These are phyloP conservation scores for Colletotrichum musicola DNA, from an alignment of 2,329 filamentous ascomycete species.

Conservation along the genomic window DNA sequence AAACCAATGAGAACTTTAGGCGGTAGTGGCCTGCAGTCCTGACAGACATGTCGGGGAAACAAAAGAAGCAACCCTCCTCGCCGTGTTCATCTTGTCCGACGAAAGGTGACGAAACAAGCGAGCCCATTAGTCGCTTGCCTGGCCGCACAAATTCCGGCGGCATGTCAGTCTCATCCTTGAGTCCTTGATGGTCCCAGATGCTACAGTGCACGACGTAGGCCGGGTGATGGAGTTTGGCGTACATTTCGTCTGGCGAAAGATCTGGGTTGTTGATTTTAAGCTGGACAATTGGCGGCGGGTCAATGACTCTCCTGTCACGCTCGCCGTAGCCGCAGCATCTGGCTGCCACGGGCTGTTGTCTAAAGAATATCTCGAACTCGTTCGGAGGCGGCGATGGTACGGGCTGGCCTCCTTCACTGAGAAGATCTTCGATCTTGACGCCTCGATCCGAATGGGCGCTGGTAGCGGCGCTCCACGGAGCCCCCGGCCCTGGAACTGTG, in stretches of 20 bases:
- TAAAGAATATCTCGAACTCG: slow-evolving; percentile 68
- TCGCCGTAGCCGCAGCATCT: slow-evolving; percentile 88
- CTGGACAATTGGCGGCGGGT: slow-evolving; percentile 86
- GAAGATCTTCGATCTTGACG: slow-evolving; percentile 41
- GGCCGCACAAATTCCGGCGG: slow-evolving; percentile 78
- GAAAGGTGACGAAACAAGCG: slow-evolving; percentile 81
- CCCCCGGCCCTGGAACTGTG: background rate
- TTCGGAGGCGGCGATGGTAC: slow-evolving; percentile 26
- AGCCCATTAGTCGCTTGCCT: slow-evolving; percentile 83
- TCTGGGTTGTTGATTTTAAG: slow-evolving; percentile 72
- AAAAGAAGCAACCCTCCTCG: slow-evolving; percentile 84
- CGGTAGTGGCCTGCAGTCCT: slow-evolving; percentile 82
- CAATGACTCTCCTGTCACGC: slow-evolving; percentile 83
- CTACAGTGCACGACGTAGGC: slow-evolving; percentile 82
- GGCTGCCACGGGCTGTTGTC: slow-evolving; percentile 83
- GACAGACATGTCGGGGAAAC: slow-evolving; percentile 85
- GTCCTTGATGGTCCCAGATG: slow-evolving; percentile 77
- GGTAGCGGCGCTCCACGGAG: slow-evolving; percentile 16
- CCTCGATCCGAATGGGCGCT: slow-evolving; percentile 34
- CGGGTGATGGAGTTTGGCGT: slow-evolving; percentile 67
- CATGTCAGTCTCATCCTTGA: slow-evolving; percentile 77
- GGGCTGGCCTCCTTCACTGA: slow-evolving; percentile 30
- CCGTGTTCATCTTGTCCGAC: slow-evolving; percentile 80
- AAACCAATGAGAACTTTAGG: slow-evolving; percentile 79
- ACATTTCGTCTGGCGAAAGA: slow-evolving; percentile 66